These are phyloP conservation scores for Platanthera guangdongensis DNA, from an alignment of 106 monocot species.

Conservation along the genomic window DNA sequence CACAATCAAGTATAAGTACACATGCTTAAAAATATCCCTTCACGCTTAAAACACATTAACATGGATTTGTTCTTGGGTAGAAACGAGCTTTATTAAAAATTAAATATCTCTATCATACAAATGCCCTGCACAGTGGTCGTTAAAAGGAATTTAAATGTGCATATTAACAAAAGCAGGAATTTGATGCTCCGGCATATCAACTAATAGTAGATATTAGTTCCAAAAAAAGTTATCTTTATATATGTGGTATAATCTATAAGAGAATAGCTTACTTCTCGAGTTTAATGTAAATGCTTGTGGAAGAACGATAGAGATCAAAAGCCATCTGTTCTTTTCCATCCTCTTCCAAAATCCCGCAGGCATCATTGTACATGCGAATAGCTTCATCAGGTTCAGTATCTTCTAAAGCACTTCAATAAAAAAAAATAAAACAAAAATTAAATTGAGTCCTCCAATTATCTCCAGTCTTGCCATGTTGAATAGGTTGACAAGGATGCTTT, in stretches of 20 bases:
- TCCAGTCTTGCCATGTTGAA: background rate
- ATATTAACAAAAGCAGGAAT: no score
- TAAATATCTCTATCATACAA: no score
- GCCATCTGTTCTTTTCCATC: constrained; percentile 97
- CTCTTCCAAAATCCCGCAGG: constrained; percentile 80
- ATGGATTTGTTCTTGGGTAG: no score
- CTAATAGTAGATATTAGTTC: no score
- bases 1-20: no score
- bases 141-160: no score
- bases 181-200: no score
- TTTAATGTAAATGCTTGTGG: constrained; percentile 63
- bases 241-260: background rate
- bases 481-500: background rate
- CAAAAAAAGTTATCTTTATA: background rate
- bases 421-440: background rate
- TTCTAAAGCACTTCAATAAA: constrained; percentile 58
- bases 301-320: constrained; percentile 86
- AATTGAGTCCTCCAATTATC: background rate
- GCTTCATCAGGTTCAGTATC: constrained; percentile 80
- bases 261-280: constrained; percentile 60
- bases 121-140: no score
- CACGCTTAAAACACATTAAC: no score
- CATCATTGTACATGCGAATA: constrained; percentile 62
- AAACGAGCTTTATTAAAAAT: no score
- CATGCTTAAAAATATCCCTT: no score